Base-by-base conservation (phyloP, 768 basidiomycete species). In the Sarcodon sp. region DNA sequence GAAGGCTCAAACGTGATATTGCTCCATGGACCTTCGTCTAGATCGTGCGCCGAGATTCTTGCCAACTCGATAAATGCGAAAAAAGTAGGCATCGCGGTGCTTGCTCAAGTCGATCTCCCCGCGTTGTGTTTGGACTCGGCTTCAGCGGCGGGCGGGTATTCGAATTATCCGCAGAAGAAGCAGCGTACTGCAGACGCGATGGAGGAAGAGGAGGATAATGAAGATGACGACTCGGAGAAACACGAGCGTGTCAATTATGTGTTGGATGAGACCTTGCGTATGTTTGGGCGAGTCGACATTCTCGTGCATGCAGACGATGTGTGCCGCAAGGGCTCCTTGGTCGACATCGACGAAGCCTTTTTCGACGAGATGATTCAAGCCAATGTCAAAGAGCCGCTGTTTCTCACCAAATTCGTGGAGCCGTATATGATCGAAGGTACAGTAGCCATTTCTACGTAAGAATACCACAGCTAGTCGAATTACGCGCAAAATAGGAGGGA, bases 381-480 rank as follows among this genome's bases (percentile, higher is more conserved):
- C 43, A 78, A 77, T 50, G 73, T 77, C 45, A 75, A 77, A 50
- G 70, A 68, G 1, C 73, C 75, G 1, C 53, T 79, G 7, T 77
- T 77, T 59, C 60, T 75, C 46, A 66, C 65, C 3, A 68, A 77
- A 51, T 62, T 62, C 12, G 73, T 66, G 1, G 64, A 64, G 3
- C 55, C 64, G 15, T 54, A 69, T 44, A 56, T 76, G 36, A 65
- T 65, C 10, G 46, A 62, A 11, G 68, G 74, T 74, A 59, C 44
- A 69, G n/a, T n/a, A n/a, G 21, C 4, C 21, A 27, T 50, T 32
- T 46, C 32, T 21, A 34, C 31, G 15, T 27, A 32, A 18, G 35
- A 32, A 38, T 51, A 8, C 21, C 21, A 27, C 21, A 27, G 18
- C 33, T 44, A 6, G 31, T 6, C 45, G 47, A 34, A 33, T 11